Conservation (phyloP, 805 yeast species). For the Metschnikowia peoriensis region DNA sequence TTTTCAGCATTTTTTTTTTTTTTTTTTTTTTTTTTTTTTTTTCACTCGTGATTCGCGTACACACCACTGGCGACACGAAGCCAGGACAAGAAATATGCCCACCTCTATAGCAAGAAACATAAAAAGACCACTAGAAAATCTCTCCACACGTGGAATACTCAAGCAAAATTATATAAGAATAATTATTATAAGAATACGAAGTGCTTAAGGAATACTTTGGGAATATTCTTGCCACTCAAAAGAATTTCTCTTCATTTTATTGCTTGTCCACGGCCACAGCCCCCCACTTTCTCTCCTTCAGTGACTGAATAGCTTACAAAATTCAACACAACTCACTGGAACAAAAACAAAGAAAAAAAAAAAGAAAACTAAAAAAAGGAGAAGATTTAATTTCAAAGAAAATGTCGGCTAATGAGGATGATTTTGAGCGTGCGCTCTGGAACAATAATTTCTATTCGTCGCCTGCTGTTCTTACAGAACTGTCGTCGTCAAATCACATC, state of each 20-base stretch:
- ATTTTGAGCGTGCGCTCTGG: slow-evolving; percentile 33
- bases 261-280: no score
- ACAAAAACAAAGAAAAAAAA: background rate
- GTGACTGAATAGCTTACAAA: no score
- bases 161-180: background rate
- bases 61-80: slow-evolving; percentile 1
- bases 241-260: no score
- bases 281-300: no score
- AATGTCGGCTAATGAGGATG: slow-evolving; percentile 18
- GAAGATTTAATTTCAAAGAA: no score
- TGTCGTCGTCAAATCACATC: slow-evolving; percentile 23
- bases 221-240: no score
- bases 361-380: background rate
- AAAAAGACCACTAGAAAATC: background rate
- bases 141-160: background rate
- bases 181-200: no score
- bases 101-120: background rate
- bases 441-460: slow-evolving; percentile 35
- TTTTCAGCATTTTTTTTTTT: background rate
- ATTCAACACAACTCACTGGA: background rate
- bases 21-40: no score
- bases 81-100: background rate
- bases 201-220: no score
- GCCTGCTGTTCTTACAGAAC: slow-evolving; percentile 19
- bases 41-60: background rate